Conservation (phyloP, 2,329 filamentous ascomycete species). For the Alternaria novae-zelandiae region DNA sequence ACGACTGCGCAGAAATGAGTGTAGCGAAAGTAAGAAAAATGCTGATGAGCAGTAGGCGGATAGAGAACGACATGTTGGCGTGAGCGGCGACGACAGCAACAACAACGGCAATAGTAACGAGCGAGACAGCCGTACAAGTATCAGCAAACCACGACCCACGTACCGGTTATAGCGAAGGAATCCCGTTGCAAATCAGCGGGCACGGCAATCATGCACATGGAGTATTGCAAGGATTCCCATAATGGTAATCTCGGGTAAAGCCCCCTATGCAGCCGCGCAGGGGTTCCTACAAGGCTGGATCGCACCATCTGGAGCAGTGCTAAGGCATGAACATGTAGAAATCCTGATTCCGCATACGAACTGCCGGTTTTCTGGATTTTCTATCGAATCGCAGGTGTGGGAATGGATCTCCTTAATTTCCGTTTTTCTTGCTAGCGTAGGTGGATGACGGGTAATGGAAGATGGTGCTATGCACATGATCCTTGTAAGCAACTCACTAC, state of each 20-base stretch:
- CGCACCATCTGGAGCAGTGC: constrained; percentile 13
- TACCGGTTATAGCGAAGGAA: constrained; percentile 21
- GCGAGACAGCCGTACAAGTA: constrained; percentile 21
- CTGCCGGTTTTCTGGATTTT: constrained; percentile 10
- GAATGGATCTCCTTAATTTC: constrained; percentile 38
- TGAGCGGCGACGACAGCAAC: constrained; percentile 14
- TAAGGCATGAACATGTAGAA: constrained; percentile 23
- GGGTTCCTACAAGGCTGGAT: constrained; percentile 31
- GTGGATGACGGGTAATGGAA: constrained; percentile 9
- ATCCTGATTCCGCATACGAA: constrained; percentile 27
- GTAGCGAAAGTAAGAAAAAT: constrained; percentile 33
- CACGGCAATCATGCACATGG: constrained; percentile 23
- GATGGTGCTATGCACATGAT: constrained; percentile 27
- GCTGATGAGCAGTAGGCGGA: constrained; percentile 43
- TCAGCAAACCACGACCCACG: constrained; percentile 18
- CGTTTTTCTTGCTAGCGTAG: constrained; percentile 17
- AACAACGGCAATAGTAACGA: constrained; percentile 18
- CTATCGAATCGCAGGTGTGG: constrained; percentile 16
- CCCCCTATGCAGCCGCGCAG: constrained; percentile 28
- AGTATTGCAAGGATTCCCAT: constrained; percentile 29
- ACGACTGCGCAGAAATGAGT: constrained; percentile 36
- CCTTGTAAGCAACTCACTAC: constrained; percentile 29
- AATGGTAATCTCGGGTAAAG: constrained; percentile 44
- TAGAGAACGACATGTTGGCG: constrained; percentile 40
- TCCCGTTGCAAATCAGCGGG: constrained; percentile 20